Conservation (phyloP, 805 yeast species). For the Metschnikowia reukaufii region DNA sequence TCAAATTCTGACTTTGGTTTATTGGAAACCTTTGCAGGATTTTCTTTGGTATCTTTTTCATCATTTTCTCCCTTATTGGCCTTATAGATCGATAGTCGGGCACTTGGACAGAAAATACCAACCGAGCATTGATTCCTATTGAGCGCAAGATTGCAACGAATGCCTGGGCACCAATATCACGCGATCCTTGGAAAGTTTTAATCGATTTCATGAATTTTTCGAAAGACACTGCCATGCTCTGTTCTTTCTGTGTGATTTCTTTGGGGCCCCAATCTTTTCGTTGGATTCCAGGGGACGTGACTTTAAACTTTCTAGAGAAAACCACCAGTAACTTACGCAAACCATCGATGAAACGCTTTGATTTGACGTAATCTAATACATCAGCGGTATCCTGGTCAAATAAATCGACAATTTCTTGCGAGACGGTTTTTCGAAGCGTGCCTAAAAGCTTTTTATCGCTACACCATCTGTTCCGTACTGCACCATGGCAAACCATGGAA, state of each 20-base stretch:
- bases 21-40: not conserved
- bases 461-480: slow-evolving; percentile 73
- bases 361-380: slow-evolving; percentile 38
- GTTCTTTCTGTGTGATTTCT: not conserved
- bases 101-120: slow-evolving; percentile 84
- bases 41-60: slow-evolving; percentile 2
- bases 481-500: slow-evolving; percentile 65
- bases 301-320: slow-evolving; percentile 59
- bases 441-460: slow-evolving; percentile 45
- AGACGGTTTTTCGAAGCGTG: slow-evolving; percentile 46
- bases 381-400: slow-evolving; percentile 29
- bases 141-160: slow-evolving; percentile 76
- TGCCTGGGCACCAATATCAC: slow-evolving; percentile 84
- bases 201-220: slow-evolving; percentile 47
- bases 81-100: slow-evolving; percentile 56
- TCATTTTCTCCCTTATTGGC: slow-evolving; percentile 12
- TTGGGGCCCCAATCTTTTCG: slow-evolving; percentile 37
- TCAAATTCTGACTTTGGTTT: slow-evolving; percentile 18
- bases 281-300: slow-evolving; percentile 41
- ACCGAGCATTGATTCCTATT: slow-evolving; percentile 66
- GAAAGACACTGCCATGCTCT: slow-evolving; percentile 30
- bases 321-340: slow-evolving; percentile 61
- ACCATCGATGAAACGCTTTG: slow-evolving; percentile 75
- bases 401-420: slow-evolving; percentile 46
- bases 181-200: slow-evolving; percentile 56